Evolutionary conservation across 1,139 yeast species (phyloP), one percentile per base, ranked within the genome.

Genomic region (Geotrichum citri-aurantii): DNA sequence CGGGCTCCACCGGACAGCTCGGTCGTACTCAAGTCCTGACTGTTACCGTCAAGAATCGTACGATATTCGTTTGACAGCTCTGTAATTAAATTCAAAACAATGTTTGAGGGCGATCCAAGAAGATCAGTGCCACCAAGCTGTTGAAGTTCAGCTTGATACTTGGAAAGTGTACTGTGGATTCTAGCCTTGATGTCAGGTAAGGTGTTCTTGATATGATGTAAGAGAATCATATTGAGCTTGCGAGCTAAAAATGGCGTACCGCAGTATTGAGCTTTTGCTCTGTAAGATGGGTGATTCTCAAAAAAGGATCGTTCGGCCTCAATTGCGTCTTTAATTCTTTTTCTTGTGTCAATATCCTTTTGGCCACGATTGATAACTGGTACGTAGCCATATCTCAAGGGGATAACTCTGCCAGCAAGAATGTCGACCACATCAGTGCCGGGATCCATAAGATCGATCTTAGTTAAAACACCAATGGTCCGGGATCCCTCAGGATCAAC

Each of bases 351-450:
- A 68, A 93, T 95, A 76, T 93, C 99, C 72, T 87, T 90, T 77
- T 93, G 99, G 69, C 99, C 98, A 75, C 99, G 85, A 75, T 93
- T 93, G 68, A 93, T 92, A 58, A 93, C 99, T 5, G 99, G 99
- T 56, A 93, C 96, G 70, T 93, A 93, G 59, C 99, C 99, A 63
- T 90, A 89, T 74, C 97, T 82, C 69, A 93, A 81, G 11, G 99
- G 98, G 69, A 93, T 93, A 59, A 93, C 93, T 71, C 97, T 81
- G 61, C 99, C 98, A 7, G 97, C 96, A 69, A 93, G 80, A 69
- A 93, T 93, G 73, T 93, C 99, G 71, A 91, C 86, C 51, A 93
- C 99, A 75, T 93, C 99, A n/a, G 99, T 93, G 64, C 99, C 99
- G 72, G 90, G 86, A 72, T 93, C 99, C 99, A 93, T 93, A 69